These are phyloP conservation scores for Puccinia polysora DNA, from an alignment of 1,284 basidiomycete species.

Conservation along the genomic window DNA sequence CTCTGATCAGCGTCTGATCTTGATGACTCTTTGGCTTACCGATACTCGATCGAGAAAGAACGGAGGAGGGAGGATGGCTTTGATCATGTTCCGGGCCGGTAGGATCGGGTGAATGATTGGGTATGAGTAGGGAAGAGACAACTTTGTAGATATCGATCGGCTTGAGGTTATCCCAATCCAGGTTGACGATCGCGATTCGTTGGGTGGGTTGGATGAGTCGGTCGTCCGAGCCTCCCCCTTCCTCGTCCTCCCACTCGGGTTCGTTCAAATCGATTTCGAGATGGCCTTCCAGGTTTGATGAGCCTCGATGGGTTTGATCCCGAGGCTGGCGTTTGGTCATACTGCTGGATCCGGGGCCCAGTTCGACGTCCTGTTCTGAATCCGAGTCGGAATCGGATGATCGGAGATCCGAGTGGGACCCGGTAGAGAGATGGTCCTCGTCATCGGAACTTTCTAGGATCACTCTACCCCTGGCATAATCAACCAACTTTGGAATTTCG, in stretches of 20 bases:
- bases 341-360: conserved; percentile 27
- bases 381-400: conserved; percentile 28
- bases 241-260: conserved; percentile 46
- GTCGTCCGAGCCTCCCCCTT: conserved; percentile 52
- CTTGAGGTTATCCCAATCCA: conserved; percentile 97
- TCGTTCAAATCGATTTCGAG: conserved; percentile 75
- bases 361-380: conserved; percentile 46
- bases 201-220: conserved; percentile 57
- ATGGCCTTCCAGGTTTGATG: conserved; percentile 54
- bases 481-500: conserved; percentile 54
- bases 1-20: conserved; percentile 53
- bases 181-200: conserved; percentile 84
- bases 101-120: conserved; percentile 54
- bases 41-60: background rate
- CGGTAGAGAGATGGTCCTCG: no score
- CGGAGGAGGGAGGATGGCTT: background rate
- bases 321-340: no score
- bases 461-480: conserved; percentile 85
- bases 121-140: conserved; percentile 75
- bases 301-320: background rate
- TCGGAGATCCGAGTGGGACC: conserved; percentile 45
- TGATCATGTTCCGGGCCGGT: background rate
- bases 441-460: conserved; percentile 73
- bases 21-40: background rate
- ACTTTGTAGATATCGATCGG: conserved; percentile 88